phyloP scores from a whole-genome alignment of 768 basidiomycete genomes.

The Fomitopsis serialis region DNA sequence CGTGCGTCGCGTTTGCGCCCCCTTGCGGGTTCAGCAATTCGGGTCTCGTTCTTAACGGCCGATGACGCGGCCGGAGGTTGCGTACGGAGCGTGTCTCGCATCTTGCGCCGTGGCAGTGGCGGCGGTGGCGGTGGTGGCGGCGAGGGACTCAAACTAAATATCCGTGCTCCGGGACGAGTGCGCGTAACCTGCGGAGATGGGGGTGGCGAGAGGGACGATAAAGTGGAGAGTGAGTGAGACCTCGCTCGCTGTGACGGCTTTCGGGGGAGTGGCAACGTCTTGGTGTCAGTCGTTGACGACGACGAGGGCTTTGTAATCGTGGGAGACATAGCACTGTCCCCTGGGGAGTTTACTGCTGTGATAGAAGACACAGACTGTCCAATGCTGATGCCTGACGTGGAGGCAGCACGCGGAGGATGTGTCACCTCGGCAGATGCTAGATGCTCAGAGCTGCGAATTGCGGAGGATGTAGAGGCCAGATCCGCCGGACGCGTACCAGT shows the following conservation, averaged over 20 bases:
- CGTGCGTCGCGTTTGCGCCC: not conserved
- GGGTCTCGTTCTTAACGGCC: not conserved
- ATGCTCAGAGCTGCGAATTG: no score
- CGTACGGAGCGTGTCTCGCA: not conserved
- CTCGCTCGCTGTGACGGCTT: not conserved
- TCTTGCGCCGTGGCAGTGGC: not conserved
- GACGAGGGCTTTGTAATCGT: not conserved
- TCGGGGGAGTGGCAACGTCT: not conserved
- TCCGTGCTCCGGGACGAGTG: not conserved
- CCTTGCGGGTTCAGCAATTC: not conserved
- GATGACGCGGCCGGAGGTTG: not conserved
- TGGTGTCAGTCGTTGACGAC: not conserved
- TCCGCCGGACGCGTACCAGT: no score
- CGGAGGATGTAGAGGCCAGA: no score
- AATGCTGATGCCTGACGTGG: not conserved
- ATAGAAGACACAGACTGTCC: not conserved
- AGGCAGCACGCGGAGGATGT: not conserved
- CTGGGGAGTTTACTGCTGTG: not conserved
- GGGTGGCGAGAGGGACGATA: not conserved
- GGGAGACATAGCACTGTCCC: not conserved
- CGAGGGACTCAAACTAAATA: not conserved
- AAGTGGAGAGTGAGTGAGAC: not conserved
- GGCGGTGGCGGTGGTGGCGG: not conserved
- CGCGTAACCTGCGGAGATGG: not conserved
- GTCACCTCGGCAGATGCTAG: not conserved